Base-by-base conservation (phyloP, 768 basidiomycete genomes). In the Mycena leptocephala region DNA sequence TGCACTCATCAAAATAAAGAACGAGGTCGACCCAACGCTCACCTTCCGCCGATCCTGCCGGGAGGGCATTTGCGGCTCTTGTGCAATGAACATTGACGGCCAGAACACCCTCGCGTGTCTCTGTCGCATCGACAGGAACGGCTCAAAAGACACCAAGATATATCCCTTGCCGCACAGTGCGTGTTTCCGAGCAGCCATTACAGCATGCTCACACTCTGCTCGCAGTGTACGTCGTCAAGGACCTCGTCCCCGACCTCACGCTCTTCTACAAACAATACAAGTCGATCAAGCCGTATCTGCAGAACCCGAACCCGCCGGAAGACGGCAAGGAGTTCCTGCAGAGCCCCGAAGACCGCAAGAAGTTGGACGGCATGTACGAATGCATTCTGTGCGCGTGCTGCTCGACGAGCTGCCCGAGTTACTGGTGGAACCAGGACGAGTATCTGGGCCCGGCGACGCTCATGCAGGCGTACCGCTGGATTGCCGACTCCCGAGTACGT, bases 381-480 rank as follows among this genome's bases (percentile, higher is more conserved):
- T 97, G 97, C 85, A 99, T 98, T 78, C 92, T 97, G 71, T 97
- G 96, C 81, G 96, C 98, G 2, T 99, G 98, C 87, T 99, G 98
- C 88, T 97, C 97, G 53, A 99, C 98, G 0, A 95, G 95, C 55
- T 99, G 98, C 90, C 98, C 98, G 5, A 95, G 94, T 35, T 98
- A 99, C 87, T 99, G 98, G 98, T 99, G 98, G 98, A 99, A 99
- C 87, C 96, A 97, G 86, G 97, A 99, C 83, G 95, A 97, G 85
- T 99, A 99, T 86, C 94, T 99, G 48, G 97, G 98, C 41, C 98
- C 98, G 8, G 98, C 98, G 1, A 97, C 97, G 0, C 88, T 99
- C 80, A 97, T 99, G 96, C 95, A 97, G 80, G 96, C 97, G 0
- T 98, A 99, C 86, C 90, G 97, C 79, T 99, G 98, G 98, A 98